Evolutionary conservation across 192 early-diverging fungal species (phyloP), one percentile per base, ranked within the genome.

Genomic region (Backusella sp.): DNA sequence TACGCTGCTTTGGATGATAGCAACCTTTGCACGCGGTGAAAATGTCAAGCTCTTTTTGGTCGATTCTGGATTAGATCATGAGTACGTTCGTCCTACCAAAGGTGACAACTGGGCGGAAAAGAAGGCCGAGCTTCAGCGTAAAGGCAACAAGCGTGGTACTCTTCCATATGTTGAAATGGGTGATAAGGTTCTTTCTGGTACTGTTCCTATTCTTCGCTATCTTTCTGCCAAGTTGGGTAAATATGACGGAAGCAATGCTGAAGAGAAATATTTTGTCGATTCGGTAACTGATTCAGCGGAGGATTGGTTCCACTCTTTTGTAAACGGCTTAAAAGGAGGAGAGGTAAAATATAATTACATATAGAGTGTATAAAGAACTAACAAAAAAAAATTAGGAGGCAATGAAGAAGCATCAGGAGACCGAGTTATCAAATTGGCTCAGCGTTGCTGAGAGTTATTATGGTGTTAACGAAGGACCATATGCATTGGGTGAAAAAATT

Each of bases 201-300:
- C 34, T 67, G 6, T 67, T 30, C 66, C 66, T 36, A 67, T 67
- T 34, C 28, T 67, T 30, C 66, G 66, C 19, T 67, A 67, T 67
- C 28, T 67, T 7, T 67, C 66, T 34, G 26, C 34, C 66, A 67
- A 67, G 30, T 34, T 67, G 32, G 66, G 66, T n/a, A 67, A 67
- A 35, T 67, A 67, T 19, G 14, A 30, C 8, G 66, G 66, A 35
- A 15, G 26, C 2, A 67, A 67, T 34, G 66, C 11, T 19, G 66
- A 67, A 36, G 30, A 67, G 17, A 67, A 19, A 15, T 19, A 67
- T 6, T 1, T 4, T 19, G 17, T 67, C 30, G 66, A 67, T 19
- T 2, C 0, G 14, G 30, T 17, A 35, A 15, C 8, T 17, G 66
- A 67, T 32, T 14, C 34, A 17, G 34, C 12, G 1, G 66, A 32